Percentiles rank a stretch among this genome's conserved stretches.
Conservation (phyloP, 108 stramenopile species). For the Nitzschia sp. region DNA sequence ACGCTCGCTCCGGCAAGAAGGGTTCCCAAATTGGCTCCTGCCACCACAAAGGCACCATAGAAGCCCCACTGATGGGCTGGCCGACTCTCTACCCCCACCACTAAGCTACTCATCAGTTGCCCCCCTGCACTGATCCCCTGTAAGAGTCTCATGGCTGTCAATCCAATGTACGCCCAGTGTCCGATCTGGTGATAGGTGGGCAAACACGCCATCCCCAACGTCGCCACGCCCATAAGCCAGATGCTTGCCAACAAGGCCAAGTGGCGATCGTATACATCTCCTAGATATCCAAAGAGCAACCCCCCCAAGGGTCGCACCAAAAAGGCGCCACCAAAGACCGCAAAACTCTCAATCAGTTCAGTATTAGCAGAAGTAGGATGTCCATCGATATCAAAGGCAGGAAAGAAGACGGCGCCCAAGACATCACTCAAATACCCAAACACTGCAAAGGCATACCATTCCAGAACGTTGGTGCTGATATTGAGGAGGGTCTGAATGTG, state of each 20-base stretch:
- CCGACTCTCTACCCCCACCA: constrained; percentile 70
- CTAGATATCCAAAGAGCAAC: constrained; percentile 66
- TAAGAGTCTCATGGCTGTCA: constrained; percentile 62
- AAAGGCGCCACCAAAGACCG: constrained; percentile 83
- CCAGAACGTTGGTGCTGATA: constrained; percentile 18
- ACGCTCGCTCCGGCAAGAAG: constrained; percentile 59
- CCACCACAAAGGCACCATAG: constrained; percentile 63
- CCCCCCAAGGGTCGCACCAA: constrained; percentile 75
- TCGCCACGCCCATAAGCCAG: constrained; percentile 76
- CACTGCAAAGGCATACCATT: constrained; percentile 56
- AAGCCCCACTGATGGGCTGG: constrained; percentile 43
- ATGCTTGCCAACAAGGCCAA: constrained; percentile 55
- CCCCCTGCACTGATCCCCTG: constrained; percentile 85
- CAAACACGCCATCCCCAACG: constrained; percentile 77
- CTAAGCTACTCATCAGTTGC: constrained; percentile 70
- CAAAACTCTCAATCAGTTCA: constrained; percentile 48
- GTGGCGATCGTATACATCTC: constrained; percentile 64
- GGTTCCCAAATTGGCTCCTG: constrained; percentile 64
- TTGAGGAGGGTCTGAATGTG: no score
- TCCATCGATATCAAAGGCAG: constrained; percentile 31
- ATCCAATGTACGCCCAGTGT: constrained; percentile 40
- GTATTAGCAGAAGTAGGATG: constrained; percentile 5
- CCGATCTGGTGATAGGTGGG: constrained; percentile 77
- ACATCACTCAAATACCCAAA: constrained; percentile 75
- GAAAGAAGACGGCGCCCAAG: constrained; percentile 70